These are phyloP conservation scores for Saitozyma sp. DNA, from an alignment of 768 basidiomycete genomes.

Conservation along the genomic window DNA sequence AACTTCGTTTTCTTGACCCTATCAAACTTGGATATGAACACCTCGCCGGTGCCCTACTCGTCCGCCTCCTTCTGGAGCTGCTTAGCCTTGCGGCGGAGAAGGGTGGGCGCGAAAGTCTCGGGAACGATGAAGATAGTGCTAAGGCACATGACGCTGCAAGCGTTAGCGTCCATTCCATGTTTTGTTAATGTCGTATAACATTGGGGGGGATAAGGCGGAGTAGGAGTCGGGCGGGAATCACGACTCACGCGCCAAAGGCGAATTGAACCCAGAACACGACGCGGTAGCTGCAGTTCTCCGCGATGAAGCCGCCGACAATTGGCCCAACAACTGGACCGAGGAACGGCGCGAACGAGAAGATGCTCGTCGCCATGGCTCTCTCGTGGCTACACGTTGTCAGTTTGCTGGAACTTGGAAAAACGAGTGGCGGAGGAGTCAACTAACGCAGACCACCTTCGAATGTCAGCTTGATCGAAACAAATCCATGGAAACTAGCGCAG, in stretches of 20 bases:
- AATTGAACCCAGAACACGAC: constrained; percentile 40
- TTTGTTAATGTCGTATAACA: no score
- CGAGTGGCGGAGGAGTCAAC: no score
- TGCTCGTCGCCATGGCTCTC: not conserved
- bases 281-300: constrained; percentile 16
- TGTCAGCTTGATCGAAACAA: no score
- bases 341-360: constrained; percentile 38
- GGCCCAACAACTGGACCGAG: constrained; percentile 41
- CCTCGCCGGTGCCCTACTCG: constrained; percentile 49
- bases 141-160: constrained; percentile 29
- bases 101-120: constrained; percentile 48
- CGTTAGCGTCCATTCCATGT: no score
- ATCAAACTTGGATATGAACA: constrained; percentile 42
- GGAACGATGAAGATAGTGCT: constrained; percentile 36
- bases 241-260: constrained; percentile 45
- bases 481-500: no score
- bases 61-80: constrained; percentile 8
- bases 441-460: no score
- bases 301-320: constrained; percentile 33
- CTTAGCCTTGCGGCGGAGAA: constrained; percentile 27
- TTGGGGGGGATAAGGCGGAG: no score
- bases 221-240: no score
- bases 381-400: no score
- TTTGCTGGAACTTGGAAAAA: no score
- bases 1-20: constrained; percentile 27